Evolutionary conservation across 1,284 basidiomycete genomes (phyloP).

Genomic region (Porogramme epimiltina): DNA sequence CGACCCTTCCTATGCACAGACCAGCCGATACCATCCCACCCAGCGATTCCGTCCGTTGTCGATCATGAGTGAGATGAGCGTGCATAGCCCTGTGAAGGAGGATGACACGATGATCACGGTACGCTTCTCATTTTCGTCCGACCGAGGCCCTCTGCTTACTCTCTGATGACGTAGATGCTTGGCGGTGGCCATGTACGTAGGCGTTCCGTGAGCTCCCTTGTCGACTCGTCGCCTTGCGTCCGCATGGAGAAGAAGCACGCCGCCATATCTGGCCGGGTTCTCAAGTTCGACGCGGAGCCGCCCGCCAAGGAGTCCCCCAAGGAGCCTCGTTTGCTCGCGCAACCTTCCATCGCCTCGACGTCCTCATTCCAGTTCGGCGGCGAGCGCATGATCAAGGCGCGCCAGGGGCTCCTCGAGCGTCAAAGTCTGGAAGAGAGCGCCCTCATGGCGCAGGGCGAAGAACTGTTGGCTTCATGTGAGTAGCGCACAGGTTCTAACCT

Average conservation of each 20-base stretch:
- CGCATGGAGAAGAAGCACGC: constrained; percentile 60
- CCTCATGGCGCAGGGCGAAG: constrained; percentile 65
- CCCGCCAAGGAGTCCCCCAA: constrained; percentile 35
- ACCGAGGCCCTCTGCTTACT: not conserved
- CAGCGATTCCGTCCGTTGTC: constrained; percentile 65
- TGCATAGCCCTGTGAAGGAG: constrained; percentile 56
- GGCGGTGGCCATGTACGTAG: constrained; percentile 74
- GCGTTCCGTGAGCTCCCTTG: constrained; percentile 60
- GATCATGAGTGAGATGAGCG: constrained; percentile 54
- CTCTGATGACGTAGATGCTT: constrained; percentile 55
- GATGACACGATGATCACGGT: constrained; percentile 83
- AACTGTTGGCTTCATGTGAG: constrained; percentile 56
- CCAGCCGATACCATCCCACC: constrained; percentile 23
- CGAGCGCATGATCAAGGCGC: constrained; percentile 66
- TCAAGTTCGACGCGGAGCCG: constrained; percentile 37
- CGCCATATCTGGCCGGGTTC: constrained; percentile 26
- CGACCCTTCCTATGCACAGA: constrained; percentile 37
- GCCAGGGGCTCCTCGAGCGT: constrained; percentile 61
- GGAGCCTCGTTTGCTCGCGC: constrained; percentile 51
- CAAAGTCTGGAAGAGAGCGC: constrained; percentile 67
- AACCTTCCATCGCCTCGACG: constrained; percentile 64
- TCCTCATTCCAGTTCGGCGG: constrained; percentile 63
- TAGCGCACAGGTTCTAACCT: constrained; percentile 17
- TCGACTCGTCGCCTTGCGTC: constrained; percentile 73
- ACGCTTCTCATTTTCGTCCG: constrained; percentile 28